Conservation (phyloP, 495 filamentous ascomycete species). For the Penicillium pulvis region DNA sequence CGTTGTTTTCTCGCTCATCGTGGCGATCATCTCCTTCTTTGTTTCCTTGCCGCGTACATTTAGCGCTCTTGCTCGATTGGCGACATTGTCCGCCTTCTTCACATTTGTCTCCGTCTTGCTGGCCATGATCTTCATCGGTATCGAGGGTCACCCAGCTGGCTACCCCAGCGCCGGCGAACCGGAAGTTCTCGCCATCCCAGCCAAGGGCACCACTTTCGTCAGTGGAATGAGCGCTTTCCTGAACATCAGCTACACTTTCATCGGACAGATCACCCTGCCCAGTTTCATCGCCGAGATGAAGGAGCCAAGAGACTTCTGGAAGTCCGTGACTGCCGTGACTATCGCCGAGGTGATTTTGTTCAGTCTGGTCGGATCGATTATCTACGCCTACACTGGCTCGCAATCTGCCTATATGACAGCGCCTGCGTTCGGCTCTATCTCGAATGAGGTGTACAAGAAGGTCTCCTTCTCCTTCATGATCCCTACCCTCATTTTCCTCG, state of each 20-base stretch:
- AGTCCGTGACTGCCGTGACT: conserved; percentile 84
- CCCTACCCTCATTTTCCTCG: conserved; percentile 85
- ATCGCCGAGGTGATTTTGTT: conserved; percentile 84
- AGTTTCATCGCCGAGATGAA: conserved; percentile 94
- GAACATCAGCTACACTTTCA: conserved; percentile 91
- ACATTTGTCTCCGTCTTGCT: conserved; percentile 85
- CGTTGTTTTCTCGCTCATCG: conserved; percentile 70
- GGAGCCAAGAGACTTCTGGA: conserved; percentile 83
- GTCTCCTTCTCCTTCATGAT: conserved; percentile 91
- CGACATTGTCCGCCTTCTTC: conserved; percentile 74
- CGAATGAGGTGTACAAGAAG: conserved; percentile 73
- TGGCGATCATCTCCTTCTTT: conserved; percentile 68
- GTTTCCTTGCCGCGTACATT: conserved; percentile 84
- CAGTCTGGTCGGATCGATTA: conserved; percentile 69
- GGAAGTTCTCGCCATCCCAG: conserved; percentile 63
- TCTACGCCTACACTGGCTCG: conserved; percentile 75
- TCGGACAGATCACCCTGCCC: conserved; percentile 87
- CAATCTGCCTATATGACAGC: conserved; percentile 74
- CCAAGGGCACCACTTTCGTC: conserved; percentile 75
- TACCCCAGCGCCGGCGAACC: conserved; percentile 61
- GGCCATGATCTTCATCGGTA: conserved; percentile 74
- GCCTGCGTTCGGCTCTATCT: conserved; percentile 80
- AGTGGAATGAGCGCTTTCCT: conserved; percentile 78
- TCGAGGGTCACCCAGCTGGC: conserved; percentile 66
- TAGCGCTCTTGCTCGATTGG: conserved; percentile 70